Base-by-base conservation (phyloP, 2,329 filamentous ascomycete species). In the Colletotrichum phormii region DNA sequence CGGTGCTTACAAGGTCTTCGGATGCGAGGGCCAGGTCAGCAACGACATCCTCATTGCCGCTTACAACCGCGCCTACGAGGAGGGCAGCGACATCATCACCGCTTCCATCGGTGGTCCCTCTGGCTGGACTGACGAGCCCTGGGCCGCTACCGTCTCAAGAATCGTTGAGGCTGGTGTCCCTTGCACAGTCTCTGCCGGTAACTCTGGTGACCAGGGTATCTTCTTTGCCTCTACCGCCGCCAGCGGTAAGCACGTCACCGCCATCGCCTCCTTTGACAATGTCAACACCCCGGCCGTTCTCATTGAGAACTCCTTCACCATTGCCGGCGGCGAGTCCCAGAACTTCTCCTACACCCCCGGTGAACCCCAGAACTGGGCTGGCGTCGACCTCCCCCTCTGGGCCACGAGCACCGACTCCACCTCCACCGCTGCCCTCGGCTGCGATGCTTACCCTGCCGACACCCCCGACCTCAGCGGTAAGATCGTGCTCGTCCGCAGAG, bases 401-500 rank as follows among this genome's bases (percentile, higher is more conserved):
- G 80, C 88, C 11, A 82, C 84, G 35, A 87, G 81, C 77, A 84
- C 85, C 72, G 83, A 92, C 79, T 57, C 71, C 3, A 84, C 85
- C 15, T 82, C 83, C 2, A 82, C 86, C 35, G 74, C 81, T 0
- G 82, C 86, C 51, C 86, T 89, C 73, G 89, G 82, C 12, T 93
- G 91, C 77, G 77, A 83, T 2, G 79, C 87, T 8, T 85, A 87
- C 51, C 88, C 89, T 2, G 84, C 81, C 15, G 82, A 84, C 72
- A 90, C 88, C 0, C 89, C 90, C 1, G 87, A 92, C 75, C 83
- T 93, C 18, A 87, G 86, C 57, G 82, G 83, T 29, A 83, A 87
- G 62, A 87, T 93, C 49, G 89, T 91, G 4, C 85, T 93, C 9
- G 83, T 93, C 51, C 88, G 88, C 59, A 86, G 89, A 29, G 90